Percentiles rank a stretch among this genome's conserved stretches.
Conservation (phyloP, 2,329 filamentous ascomycete genomes). For the Talaromyces sp. region DNA sequence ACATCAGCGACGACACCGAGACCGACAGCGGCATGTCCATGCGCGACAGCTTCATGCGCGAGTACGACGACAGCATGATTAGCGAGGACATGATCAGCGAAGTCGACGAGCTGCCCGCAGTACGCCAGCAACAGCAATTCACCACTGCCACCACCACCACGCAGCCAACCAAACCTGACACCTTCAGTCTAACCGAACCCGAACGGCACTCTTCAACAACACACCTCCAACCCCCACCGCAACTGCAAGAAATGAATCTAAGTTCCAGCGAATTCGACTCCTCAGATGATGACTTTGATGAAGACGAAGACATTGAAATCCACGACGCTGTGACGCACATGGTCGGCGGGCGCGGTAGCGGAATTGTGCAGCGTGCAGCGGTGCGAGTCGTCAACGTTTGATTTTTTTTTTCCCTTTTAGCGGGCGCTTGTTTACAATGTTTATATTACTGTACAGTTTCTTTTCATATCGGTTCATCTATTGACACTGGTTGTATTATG, state of each 20-base stretch:
- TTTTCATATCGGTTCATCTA: not conserved
- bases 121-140: not conserved
- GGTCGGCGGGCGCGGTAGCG: not conserved
- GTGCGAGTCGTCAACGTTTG: slow-evolving; percentile 8
- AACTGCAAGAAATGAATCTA: not conserved
- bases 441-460: not conserved
- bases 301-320: slow-evolving; percentile 6
- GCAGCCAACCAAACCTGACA: too few species aligned
- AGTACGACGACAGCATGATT: slow-evolving; percentile 6
- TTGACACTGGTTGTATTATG: not conserved
- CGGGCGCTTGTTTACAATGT: not conserved
- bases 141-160: too few species aligned
- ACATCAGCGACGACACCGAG: not conserved
- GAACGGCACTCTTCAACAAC: too few species aligned
- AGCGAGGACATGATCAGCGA: not conserved
- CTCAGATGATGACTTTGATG: slow-evolving; percentile 1
- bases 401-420: not conserved
- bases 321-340: slow-evolving; percentile 9
- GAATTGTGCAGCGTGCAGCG: slow-evolving; percentile 2
- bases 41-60: slow-evolving; percentile 10
- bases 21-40: not conserved
- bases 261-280: not conserved
- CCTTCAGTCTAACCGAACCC: too few species aligned
- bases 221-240: not conserved
- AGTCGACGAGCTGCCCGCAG: not conserved